Evolutionary conservation across 495 filamentous ascomycete genomes (phyloP).

Genomic region (Friedmanniomyces simplex): DNA sequence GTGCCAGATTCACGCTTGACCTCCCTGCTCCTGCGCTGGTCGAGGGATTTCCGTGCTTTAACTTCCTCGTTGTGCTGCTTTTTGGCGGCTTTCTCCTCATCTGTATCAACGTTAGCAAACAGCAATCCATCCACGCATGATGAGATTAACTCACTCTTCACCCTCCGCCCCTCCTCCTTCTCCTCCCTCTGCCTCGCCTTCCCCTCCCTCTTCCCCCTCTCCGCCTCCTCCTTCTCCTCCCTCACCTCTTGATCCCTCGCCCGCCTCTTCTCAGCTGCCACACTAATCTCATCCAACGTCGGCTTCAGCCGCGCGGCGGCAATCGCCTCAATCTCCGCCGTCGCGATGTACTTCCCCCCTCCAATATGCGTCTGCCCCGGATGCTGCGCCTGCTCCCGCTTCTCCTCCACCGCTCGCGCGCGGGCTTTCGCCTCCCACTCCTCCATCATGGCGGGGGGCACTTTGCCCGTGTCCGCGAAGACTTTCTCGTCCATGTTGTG

Average conservation of each 20-base stretch:
- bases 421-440: conserved; percentile 72
- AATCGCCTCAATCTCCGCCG: conserved; percentile 68
- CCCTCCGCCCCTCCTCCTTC: conserved; percentile 40
- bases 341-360: conserved; percentile 66
- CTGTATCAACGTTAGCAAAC: conserved; percentile 1
- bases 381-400: conserved; percentile 44
- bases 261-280: conserved; percentile 57
- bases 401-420: conserved; percentile 54
- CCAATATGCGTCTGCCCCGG: conserved; percentile 68
- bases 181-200: conserved; percentile 45
- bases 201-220: conserved; percentile 38
- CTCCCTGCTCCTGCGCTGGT: conserved; percentile 20
- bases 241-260: conserved; percentile 45
- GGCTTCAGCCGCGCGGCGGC: conserved; percentile 75
- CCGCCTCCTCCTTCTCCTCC: conserved; percentile 34
- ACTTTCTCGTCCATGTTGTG: conserved; percentile 70
- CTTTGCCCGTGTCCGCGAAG: conserved; percentile 64
- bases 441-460: conserved; percentile 54
- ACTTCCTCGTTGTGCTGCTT: conserved; percentile 20
- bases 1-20: conserved; percentile 4
- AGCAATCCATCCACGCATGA: not conserved
- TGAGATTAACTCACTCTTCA: conserved; percentile 36
- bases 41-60: conserved; percentile 16
- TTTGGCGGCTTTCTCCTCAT: conserved; percentile 17
- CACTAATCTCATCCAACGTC: conserved; percentile 79